Evolutionary conservation across 208 protist genomes (phyloP).

Genomic region (Entamoeba dispar): DNA sequence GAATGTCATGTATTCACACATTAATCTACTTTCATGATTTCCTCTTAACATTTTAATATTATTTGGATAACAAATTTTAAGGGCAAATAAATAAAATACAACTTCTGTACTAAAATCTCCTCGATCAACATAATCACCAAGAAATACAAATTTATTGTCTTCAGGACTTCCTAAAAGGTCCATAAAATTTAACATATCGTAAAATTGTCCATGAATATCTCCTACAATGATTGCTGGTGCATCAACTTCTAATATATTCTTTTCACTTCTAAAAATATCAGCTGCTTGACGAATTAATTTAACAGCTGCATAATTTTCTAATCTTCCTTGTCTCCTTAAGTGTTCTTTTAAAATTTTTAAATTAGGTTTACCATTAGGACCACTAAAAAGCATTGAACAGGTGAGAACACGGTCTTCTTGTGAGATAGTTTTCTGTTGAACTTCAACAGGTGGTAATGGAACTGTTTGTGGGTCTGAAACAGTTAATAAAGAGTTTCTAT

Average conservation of each 20-base stretch:
- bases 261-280: not conserved
- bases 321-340: too few relatives aligned
- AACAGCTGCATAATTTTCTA: too few relatives aligned
- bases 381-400: too few relatives aligned
- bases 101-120: slow-evolving; percentile 74
- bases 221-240: not conserved
- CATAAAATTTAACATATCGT: not conserved
- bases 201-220: not conserved
- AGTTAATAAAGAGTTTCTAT: too few relatives aligned
- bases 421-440: too few relatives aligned
- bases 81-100: slow-evolving; percentile 66
- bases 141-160: slow-evolving; percentile 12
- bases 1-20: slow-evolving; percentile 16
- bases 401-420: too few relatives aligned
- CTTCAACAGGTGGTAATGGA: too few relatives aligned
- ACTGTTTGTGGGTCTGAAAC: too few relatives aligned
- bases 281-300: too few relatives aligned
- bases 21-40: slow-evolving; percentile 17
- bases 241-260: not conserved
- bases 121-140: slow-evolving; percentile 16
- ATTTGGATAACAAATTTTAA: slow-evolving; percentile 50
- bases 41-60: slow-evolving; percentile 10
- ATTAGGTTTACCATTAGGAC: too few relatives aligned
- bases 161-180: not conserved
- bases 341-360: too few relatives aligned